These are phyloP conservation scores for Cokeromyces recurvatus DNA, from an alignment of 371 early-diverging fungal species.

Conservation along the genomic window DNA sequence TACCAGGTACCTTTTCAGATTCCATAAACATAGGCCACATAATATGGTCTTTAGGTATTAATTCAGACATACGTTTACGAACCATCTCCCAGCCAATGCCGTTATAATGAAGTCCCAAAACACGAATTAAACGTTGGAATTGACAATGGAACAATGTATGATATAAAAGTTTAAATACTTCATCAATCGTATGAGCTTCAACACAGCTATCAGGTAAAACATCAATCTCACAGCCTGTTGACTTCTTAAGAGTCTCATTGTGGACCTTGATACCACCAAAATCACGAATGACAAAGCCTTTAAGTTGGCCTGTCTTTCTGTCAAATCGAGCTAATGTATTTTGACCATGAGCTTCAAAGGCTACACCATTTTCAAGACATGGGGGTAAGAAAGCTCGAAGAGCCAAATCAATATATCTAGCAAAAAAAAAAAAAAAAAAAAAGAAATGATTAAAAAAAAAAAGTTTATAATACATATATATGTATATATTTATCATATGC, in stretches of 20 bases:
- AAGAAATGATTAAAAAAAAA: no score
- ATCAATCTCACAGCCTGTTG: constrained; percentile 44
- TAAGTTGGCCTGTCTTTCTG: constrained; percentile 46
- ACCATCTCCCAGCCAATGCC: constrained; percentile 66
- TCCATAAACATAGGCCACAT: constrained; percentile 48
- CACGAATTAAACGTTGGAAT: constrained; percentile 65
- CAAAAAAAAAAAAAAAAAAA: no score
- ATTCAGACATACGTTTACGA: constrained; percentile 38
- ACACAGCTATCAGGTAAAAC: constrained; percentile 57
- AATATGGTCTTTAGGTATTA: constrained; percentile 44
- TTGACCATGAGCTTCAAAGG: constrained; percentile 74
- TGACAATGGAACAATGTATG: constrained; percentile 70
- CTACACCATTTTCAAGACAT: constrained; percentile 59
- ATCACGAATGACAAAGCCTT: constrained; percentile 69
- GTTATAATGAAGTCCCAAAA: constrained; percentile 57
- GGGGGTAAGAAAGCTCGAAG: constrained; percentile 65
- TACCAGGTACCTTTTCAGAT: constrained; percentile 41
- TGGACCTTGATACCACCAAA: constrained; percentile 74
- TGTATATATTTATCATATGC: no score
- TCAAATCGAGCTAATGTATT: constrained; percentile 64
- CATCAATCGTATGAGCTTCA: constrained; percentile 49
- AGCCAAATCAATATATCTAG: constrained; percentile 42
- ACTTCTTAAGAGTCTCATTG: constrained; percentile 41
- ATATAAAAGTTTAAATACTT: constrained; percentile 60
- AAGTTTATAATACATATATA: no score